These are phyloP conservation scores for Cynara cardunculus DNA, from an alignment of 129 eudicot species.

Conservation along the genomic window DNA sequence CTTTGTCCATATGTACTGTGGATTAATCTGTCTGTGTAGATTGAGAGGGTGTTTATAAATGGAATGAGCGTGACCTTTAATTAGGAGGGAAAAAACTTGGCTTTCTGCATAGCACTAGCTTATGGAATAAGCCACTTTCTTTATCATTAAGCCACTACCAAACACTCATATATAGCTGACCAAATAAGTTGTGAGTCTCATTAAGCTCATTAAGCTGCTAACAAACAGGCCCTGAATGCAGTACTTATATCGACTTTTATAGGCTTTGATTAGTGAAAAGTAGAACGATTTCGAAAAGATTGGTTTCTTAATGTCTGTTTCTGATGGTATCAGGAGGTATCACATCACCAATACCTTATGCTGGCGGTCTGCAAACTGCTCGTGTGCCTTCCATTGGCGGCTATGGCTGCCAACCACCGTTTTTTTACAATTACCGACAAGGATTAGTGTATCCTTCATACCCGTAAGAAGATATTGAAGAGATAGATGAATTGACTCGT, in stretches of 20 bases:
- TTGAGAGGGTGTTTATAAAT: no score
- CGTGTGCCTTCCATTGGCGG: constrained; percentile 65
- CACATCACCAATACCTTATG: constrained; percentile 62
- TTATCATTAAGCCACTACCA: not conserved
- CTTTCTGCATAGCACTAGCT: no score
- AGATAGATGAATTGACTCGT: not conserved
- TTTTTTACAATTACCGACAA: constrained; percentile 72
- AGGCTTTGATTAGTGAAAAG: not conserved
- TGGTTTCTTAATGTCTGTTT: not conserved
- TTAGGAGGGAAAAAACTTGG: no score
- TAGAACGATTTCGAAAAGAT: not conserved
- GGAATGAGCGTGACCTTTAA: no score
- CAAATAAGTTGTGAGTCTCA: not conserved
- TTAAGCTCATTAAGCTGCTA: not conserved
- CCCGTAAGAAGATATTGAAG: constrained; percentile 50
- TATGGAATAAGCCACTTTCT: not conserved
- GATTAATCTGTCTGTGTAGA: not conserved
- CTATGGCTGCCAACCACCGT: constrained; percentile 82
- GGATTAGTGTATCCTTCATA: constrained; percentile 68
- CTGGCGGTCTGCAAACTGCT: constrained; percentile 60
- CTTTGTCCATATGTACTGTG: no score
- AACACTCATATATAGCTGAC: no score
- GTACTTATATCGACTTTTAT: not conserved
- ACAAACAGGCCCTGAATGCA: no score
- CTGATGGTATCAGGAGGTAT: constrained; percentile 51